Conservation (phyloP, 225 moss, liverwort and hornwort species). For the Sphagnum tenellum region DNA sequence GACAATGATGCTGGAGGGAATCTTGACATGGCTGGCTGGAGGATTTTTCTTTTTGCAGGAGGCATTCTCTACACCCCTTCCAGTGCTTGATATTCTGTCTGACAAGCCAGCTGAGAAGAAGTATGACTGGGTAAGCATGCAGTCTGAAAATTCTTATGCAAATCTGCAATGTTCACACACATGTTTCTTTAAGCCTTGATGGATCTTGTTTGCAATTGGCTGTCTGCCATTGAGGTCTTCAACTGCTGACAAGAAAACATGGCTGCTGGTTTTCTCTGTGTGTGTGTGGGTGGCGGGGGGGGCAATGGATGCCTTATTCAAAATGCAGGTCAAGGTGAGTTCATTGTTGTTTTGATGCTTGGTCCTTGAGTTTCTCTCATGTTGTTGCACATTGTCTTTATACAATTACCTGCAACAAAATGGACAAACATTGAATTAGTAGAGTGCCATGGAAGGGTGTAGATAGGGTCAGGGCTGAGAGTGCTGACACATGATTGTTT, state of each 20-base stretch:
- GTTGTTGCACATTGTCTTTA: neutral
- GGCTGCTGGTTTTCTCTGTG: too few species aligned
- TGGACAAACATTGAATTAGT: too few species aligned
- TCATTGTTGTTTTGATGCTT: neutral
- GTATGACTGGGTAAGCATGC: constrained; percentile 27
- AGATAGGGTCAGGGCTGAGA: too few species aligned
- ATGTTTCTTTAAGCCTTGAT: neutral
- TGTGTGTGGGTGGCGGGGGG: too few species aligned
- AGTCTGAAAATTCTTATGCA: neutral
- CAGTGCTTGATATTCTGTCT: constrained; percentile 45
- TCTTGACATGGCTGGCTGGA: neutral
- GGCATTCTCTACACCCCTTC: constrained; percentile 45
- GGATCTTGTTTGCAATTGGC: neutral
- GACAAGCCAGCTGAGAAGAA: constrained; percentile 47
- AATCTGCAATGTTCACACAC: too few species aligned
- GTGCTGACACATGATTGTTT: neutral
- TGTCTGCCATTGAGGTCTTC: too few species aligned
- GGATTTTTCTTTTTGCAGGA: constrained; percentile 17
- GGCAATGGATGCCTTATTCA: too few species aligned
- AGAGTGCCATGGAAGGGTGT: too few species aligned
- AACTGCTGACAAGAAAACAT: too few species aligned
- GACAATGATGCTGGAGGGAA: neutral
- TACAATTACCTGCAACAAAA: too few species aligned
- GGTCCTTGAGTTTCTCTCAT: neutral
- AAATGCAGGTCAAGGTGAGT: too few species aligned